These are phyloP conservation scores for Acanthamoeba royreba DNA, from an alignment of 208 protist species.

Conservation along the genomic window DNA sequence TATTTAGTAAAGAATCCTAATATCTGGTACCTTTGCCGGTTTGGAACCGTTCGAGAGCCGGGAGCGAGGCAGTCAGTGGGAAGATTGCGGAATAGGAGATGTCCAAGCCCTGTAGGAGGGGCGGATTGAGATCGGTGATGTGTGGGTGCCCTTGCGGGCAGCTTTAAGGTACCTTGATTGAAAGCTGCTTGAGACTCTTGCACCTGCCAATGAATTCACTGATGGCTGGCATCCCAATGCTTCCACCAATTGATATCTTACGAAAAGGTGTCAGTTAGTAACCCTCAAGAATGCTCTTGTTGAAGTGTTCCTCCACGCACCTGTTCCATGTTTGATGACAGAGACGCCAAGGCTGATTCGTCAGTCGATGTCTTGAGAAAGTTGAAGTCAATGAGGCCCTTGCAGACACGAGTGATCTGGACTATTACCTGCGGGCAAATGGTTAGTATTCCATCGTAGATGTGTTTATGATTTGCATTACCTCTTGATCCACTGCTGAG, in stretches of 20 bases:
- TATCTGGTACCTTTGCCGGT: background rate
- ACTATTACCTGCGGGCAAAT: background rate
- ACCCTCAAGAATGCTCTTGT: background rate
- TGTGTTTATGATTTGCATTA: too few species aligned
- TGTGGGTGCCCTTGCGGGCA: background rate
- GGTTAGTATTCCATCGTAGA: background rate
- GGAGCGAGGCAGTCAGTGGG: background rate
- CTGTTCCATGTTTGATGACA: background rate
- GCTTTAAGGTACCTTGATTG: background rate
- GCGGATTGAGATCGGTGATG: background rate
- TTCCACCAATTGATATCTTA: background rate
- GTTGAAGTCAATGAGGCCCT: background rate
- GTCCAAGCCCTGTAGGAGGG: background rate
- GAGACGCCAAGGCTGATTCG: background rate
- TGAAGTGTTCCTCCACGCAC: background rate
- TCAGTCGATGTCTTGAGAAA: background rate
- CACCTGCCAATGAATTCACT: background rate
- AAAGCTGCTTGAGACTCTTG: background rate
- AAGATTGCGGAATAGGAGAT: background rate
- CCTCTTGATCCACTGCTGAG: background rate
- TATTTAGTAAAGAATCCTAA: background rate
- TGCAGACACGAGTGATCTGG: background rate
- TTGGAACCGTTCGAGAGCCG: background rate
- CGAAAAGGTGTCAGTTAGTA: too few species aligned
- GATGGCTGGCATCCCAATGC: background rate